phyloP scores from a whole-genome alignment of 169 alveolate genomes.

The Plasmodium fragile region DNA sequence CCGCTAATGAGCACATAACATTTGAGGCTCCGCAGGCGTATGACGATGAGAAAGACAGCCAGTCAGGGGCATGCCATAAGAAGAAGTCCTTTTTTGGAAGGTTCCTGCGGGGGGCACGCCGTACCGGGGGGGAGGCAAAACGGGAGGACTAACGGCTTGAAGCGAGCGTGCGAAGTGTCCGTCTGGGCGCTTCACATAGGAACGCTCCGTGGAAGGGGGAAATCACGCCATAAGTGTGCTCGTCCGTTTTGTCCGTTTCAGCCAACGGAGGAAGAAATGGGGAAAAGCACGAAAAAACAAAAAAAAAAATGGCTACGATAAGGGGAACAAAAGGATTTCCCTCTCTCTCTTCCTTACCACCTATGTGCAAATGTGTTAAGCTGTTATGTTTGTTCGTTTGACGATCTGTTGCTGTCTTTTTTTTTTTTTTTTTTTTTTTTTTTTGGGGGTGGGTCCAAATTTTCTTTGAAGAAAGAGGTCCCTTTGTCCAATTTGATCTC shows the following conservation, averaged over 20 bases:
- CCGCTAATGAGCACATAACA: constrained; percentile 35
- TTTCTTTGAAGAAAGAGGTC: not conserved
- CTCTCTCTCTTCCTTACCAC: not conserved
- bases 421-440: too few species aligned
- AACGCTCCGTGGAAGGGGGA: not conserved
- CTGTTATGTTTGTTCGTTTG: not conserved
- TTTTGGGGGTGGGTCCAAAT: not conserved
- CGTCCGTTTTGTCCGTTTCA: not conserved
- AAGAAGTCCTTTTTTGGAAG: constrained; percentile 47
- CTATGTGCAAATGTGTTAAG: not conserved
- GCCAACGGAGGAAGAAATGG: not conserved
- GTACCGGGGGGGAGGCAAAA: not conserved
- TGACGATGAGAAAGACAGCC: not conserved
- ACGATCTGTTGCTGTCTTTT: not conserved
- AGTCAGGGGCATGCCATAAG: not conserved
- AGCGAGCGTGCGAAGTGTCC: not conserved
- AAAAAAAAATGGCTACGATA: not conserved
- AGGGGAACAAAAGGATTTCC: not conserved
- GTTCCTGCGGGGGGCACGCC: not conserved
- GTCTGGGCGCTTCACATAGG: not conserved
- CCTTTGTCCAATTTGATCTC: not conserved
- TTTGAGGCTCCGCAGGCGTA: constrained; percentile 21
- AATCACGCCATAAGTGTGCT: not conserved
- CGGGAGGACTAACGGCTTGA: not conserved
- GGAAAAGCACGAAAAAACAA: not conserved